These are phyloP conservation scores for Pseudodiploospora longispora DNA, from an alignment of 2,329 filamentous ascomycete genomes.

Conservation along the genomic window DNA sequence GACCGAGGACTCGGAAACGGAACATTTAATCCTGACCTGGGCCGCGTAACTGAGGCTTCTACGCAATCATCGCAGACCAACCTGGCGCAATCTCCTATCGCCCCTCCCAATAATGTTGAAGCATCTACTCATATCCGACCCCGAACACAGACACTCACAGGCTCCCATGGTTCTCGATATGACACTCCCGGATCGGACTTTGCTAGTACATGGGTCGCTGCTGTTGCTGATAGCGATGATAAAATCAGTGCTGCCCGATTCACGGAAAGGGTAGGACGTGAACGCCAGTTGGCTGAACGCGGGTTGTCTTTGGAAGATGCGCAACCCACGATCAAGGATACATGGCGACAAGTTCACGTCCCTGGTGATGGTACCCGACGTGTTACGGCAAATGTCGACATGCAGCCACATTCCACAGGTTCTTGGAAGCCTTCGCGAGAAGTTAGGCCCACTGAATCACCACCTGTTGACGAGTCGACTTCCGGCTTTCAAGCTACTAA, in stretches of 20 bases:
- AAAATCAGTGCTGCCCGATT: slow-evolving; percentile 31
- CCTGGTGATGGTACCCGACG: slow-evolving; percentile 29
- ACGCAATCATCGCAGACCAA: slow-evolving; percentile 24
- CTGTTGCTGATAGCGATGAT: slow-evolving; percentile 40
- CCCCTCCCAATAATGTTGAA: slow-evolving; percentile 23
- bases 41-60: slow-evolving; percentile 35
- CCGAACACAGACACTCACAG: slow-evolving; percentile 24
- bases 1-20: slow-evolving; percentile 69
- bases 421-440: slow-evolving; percentile 25
- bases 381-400: slow-evolving; percentile 15
- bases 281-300: slow-evolving; percentile 36
- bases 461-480: slow-evolving; percentile 15
- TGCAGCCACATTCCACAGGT: slow-evolving; percentile 18
- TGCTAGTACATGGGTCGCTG: slow-evolving; percentile 34
- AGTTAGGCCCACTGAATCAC: slow-evolving; percentile 10
- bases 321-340: slow-evolving; percentile 43
- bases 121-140: slow-evolving; percentile 17
- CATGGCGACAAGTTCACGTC: slow-evolving; percentile 40
- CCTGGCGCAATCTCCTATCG: slow-evolving; percentile 40
- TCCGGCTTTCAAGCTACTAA: slow-evolving; percentile 17
- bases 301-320: slow-evolving; percentile 36
- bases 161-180: slow-evolving; percentile 22
- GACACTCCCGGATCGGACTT: slow-evolving; percentile 19
- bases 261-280: slow-evolving; percentile 32
- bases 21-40: slow-evolving; percentile 60